Percentiles rank a stretch among this genome's conserved stretches.
Evolutionary conservation across 2,329 filamentous ascomycete genomes (phyloP).

Genomic region (Scortechinia acanthostroma): DNA sequence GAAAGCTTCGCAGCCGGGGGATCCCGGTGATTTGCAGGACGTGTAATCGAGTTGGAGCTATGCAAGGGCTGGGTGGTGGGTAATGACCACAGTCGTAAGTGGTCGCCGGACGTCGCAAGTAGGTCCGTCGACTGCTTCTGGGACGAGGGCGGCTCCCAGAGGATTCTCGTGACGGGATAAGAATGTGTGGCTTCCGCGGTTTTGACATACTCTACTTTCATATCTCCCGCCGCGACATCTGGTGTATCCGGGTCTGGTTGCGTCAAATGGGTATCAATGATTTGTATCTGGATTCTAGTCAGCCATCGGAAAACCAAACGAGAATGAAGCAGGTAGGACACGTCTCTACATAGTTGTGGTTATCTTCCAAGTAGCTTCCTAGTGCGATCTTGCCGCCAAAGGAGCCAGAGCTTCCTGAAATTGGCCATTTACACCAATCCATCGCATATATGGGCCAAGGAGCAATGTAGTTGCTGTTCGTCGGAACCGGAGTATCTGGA

Average conservation of each 20-base stretch:
- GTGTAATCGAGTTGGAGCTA: conserved; percentile 63
- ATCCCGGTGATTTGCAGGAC: conserved; percentile 42
- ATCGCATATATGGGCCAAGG: conserved; percentile 95
- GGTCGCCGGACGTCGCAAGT: conserved; percentile 88
- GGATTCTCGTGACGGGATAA: conserved; percentile 87
- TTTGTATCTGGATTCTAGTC: conserved; percentile 70
- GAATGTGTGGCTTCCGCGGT: conserved; percentile 95
- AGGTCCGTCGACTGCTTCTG: conserved; percentile 94
- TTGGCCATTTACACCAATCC: conserved; percentile 98
- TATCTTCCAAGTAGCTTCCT: conserved; percentile 93
- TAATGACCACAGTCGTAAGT: conserved; percentile 87
- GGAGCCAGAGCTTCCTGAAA: conserved; percentile 47
- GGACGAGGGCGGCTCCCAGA: conserved; percentile 92
- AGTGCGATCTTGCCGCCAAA: conserved; percentile 88
- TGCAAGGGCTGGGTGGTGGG: conserved; percentile 52
- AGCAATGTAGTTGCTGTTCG: conserved; percentile 87
- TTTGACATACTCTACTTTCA: conserved; percentile 82
- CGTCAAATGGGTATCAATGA: conserved; percentile 77
- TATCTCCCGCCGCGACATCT: conserved; percentile 63
- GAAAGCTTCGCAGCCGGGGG: conserved; percentile 72
- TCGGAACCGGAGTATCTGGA: conserved; percentile 51
- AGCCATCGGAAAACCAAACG: conserved; percentile 2
- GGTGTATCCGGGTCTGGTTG: conserved; percentile 65
- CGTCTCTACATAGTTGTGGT: conserved; percentile 81
- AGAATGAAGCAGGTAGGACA: neutral